Conservation (phyloP, 208 protist genomes). For the Trypanosoma platydactyli region DNA sequence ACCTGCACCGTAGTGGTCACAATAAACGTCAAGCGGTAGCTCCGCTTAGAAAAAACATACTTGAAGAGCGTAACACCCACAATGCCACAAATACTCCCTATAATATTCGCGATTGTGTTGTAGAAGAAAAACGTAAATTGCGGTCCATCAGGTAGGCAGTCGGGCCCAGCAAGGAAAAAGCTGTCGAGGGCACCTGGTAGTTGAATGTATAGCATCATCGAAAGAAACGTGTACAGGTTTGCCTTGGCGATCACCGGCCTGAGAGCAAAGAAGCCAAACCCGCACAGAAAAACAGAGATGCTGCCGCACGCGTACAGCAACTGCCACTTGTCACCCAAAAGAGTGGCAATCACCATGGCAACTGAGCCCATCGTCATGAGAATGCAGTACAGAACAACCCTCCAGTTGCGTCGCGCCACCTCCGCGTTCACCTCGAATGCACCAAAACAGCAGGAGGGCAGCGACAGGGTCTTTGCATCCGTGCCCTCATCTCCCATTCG, state of each 20-base stretch:
- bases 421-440: slow-evolving; percentile 66
- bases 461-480: slow-evolving; percentile 5
- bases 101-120: slow-evolving; percentile 46
- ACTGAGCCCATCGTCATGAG: slow-evolving; percentile 50
- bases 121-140: slow-evolving; percentile 75
- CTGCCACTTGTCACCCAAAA: slow-evolving; percentile 37
- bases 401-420: slow-evolving; percentile 49
- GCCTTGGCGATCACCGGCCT: slow-evolving; percentile 65
- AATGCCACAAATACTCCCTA: slow-evolving; percentile 59
- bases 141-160: slow-evolving; percentile 54
- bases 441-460: slow-evolving; percentile 34
- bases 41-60: slow-evolving; percentile 63
- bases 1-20: slow-evolving; percentile 47
- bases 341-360: slow-evolving; percentile 41
- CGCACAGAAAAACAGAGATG: slow-evolving; percentile 39
- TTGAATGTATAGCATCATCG: slow-evolving; percentile 52
- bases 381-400: slow-evolving; percentile 49
- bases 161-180: slow-evolving; percentile 47
- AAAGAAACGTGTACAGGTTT: slow-evolving; percentile 65
- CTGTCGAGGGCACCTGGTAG: slow-evolving; percentile 61
- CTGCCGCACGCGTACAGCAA: slow-evolving; percentile 36
- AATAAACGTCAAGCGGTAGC: slow-evolving; percentile 55
- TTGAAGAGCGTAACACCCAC: slow-evolving; percentile 57
- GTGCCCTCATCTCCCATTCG: not conserved
- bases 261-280: slow-evolving; percentile 59